Evolutionary conservation across 2,329 filamentous ascomycete species (phyloP).

Genomic region (Bimuria novae-zelandiae): DNA sequence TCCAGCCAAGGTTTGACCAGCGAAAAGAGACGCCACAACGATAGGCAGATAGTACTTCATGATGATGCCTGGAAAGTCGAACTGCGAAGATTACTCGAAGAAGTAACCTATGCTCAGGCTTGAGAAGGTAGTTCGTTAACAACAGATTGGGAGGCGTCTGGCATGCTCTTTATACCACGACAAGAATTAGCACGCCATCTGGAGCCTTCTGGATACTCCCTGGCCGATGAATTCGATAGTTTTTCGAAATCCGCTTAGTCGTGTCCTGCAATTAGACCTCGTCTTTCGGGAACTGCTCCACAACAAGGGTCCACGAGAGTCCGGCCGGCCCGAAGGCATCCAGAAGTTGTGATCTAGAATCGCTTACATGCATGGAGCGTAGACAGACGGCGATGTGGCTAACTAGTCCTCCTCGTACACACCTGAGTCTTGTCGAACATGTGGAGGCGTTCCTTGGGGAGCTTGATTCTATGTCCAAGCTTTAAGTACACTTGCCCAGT

Average conservation of each 20-base stretch:
- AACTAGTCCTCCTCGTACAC: background rate
- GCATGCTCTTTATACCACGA: slow-evolving; percentile 16
- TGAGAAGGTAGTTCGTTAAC: slow-evolving; percentile 4
- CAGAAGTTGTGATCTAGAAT: background rate
- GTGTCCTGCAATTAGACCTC: background rate
- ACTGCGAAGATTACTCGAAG: background rate
- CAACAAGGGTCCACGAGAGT: background rate
- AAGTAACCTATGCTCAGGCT: slow-evolving; percentile 14
- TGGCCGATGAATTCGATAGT: background rate
- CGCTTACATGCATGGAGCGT: slow-evolving; percentile 1
- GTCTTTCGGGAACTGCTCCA: background rate
- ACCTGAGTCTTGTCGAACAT: background rate
- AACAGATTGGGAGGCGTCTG: slow-evolving; percentile 1
- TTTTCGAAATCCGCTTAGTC: background rate
- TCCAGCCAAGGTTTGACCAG: slow-evolving; percentile 22
- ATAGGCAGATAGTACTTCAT: slow-evolving; percentile 22
- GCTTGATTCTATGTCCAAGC: slow-evolving; percentile 2
- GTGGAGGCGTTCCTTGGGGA: background rate
- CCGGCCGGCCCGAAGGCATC: background rate
- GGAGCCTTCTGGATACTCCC: background rate
- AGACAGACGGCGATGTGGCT: slow-evolving; percentile 3
- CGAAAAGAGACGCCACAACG: slow-evolving; percentile 19
- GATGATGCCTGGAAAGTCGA: slow-evolving; percentile 6
- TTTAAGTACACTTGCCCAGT: background rate
- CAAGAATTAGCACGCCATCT: too few species aligned